Percentiles rank a stretch among this genome's conserved stretches.
phyloP scores from a whole-genome alignment of 2,329 filamentous ascomycete species.

The Aspergillus sp. region DNA sequence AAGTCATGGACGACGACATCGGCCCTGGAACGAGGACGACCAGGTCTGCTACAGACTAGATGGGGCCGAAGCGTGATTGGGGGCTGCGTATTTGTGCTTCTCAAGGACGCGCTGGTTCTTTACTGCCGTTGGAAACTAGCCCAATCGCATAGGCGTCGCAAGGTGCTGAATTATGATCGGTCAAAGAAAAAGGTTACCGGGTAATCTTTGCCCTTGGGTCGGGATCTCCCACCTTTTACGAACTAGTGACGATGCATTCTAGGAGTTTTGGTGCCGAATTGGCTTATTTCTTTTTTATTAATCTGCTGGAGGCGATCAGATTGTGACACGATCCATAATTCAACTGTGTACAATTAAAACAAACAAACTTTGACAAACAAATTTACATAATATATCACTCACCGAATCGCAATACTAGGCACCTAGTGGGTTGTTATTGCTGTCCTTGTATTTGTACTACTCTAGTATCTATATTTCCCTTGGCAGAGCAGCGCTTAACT shows the following conservation, averaged over 20 bases:
- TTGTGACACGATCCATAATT: neutral
- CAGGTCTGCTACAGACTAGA: slow-evolving; percentile 73
- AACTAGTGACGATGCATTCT: slow-evolving; percentile 23
- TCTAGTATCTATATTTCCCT: too few relatives aligned
- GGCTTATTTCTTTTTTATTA: neutral
- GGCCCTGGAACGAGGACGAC: slow-evolving; percentile 44
- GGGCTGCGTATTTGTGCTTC: slow-evolving; percentile 81
- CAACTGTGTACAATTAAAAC: neutral
- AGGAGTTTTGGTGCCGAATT: slow-evolving; percentile 20
- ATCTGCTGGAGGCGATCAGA: neutral
- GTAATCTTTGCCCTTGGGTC: neutral
- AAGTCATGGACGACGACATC: slow-evolving; percentile 60
- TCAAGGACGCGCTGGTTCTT: slow-evolving; percentile 67
- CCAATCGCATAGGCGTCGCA: slow-evolving; percentile 47
- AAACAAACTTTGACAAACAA: neutral
- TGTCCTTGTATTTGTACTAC: neutral
- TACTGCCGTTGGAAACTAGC: slow-evolving; percentile 56
- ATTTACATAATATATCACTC: neutral
- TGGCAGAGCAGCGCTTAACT: neutral
- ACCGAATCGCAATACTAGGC: neutral
- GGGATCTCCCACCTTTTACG: slow-evolving; percentile 9
- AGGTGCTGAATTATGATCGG: slow-evolving; percentile 49
- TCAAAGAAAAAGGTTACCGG: slow-evolving; percentile 35
- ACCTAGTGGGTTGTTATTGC: neutral
- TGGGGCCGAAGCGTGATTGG: slow-evolving; percentile 90